phyloP scores from a whole-genome alignment of 2,329 filamentous ascomycete species.

The Beauveria pseudobassiana region DNA sequence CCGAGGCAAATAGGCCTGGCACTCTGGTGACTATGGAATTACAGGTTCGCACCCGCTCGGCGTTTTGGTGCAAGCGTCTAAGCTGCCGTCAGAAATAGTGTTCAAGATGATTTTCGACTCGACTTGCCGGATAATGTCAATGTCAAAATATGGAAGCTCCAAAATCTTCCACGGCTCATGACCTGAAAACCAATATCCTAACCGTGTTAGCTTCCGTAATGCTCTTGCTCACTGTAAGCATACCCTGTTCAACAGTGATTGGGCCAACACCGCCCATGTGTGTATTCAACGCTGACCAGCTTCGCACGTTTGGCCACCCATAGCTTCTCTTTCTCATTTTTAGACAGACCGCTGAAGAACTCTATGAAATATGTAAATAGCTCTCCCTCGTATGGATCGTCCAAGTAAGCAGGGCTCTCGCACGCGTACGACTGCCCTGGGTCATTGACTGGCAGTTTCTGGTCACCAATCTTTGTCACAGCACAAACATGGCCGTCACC shows the following conservation, averaged over 20 bases:
- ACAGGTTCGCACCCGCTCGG: conserved; percentile 33
- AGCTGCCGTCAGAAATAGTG: not conserved
- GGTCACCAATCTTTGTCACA: conserved; percentile 28
- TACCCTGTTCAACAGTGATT: conserved; percentile 33
- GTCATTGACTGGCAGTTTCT: conserved; percentile 23
- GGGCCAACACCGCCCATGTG: conserved; percentile 28
- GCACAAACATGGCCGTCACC: conserved; percentile 32
- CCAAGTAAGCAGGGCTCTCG: conserved; percentile 25
- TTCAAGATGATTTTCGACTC: too few species aligned
- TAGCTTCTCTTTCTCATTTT: conserved; percentile 25
- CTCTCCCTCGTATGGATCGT: conserved; percentile 37
- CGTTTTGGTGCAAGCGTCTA: conserved; percentile 31
- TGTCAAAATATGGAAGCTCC: conserved; percentile 34
- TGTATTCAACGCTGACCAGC: conserved; percentile 29
- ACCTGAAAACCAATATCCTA: conserved; percentile 33
- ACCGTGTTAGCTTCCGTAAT: not conserved
- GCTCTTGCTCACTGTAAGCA: not conserved
- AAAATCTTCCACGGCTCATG: conserved; percentile 36
- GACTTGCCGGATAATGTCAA: conserved; percentile 29
- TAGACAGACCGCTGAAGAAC: conserved; percentile 27
- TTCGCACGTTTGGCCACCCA: conserved; percentile 32
- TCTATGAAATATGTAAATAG: conserved; percentile 33
- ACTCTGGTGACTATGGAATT: conserved; percentile 30
- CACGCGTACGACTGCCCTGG: conserved; percentile 27
- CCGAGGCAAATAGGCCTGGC: conserved; percentile 33